phyloP scores from a whole-genome alignment of 495 filamentous ascomycete genomes.

The Polyplosphaeria fusca region DNA sequence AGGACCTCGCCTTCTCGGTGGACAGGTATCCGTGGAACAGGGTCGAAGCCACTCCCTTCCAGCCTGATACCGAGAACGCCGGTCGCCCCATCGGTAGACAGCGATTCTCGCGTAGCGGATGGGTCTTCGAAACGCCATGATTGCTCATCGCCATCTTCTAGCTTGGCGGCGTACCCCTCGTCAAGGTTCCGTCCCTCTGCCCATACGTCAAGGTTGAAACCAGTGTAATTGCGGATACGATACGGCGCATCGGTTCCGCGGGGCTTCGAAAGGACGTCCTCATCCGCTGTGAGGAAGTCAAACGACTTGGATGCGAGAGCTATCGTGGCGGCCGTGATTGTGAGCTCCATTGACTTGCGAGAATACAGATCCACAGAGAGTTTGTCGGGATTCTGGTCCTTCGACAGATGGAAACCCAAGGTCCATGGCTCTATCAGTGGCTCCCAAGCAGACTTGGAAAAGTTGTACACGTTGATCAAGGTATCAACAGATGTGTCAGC shows the following conservation, averaged over 20 bases:
- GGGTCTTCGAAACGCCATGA: constrained; percentile 97
- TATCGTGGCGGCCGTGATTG: constrained; percentile 89
- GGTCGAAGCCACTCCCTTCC: constrained; percentile 91
- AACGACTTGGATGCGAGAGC: constrained; percentile 88
- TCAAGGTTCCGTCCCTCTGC: constrained; percentile 55
- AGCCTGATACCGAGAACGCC: constrained; percentile 77
- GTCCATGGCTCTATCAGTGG: constrained; percentile 96
- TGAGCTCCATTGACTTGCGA: constrained; percentile 84
- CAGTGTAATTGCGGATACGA: constrained; percentile 89
- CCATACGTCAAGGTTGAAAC: constrained; percentile 83
- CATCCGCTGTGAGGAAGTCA: constrained; percentile 80
- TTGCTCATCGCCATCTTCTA: constrained; percentile 83
- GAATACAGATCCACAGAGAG: constrained; percentile 83
- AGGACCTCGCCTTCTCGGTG: constrained; percentile 90
- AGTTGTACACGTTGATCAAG: constrained; percentile 96
- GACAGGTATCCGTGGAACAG: constrained; percentile 79
- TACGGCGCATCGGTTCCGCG: constrained; percentile 89
- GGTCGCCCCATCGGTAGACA: constrained; percentile 74
- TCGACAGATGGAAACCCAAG: constrained; percentile 83
- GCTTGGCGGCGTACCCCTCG: constrained; percentile 67
- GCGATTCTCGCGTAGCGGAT: constrained; percentile 85
- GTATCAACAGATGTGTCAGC: constrained; percentile 87
- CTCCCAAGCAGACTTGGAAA: constrained; percentile 98
- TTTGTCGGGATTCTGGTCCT: constrained; percentile 68
- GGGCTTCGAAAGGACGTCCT: constrained; percentile 92